Evolutionary conservation across 805 yeast species (phyloP).

Genomic region (Zygoascus biomembranicola): DNA sequence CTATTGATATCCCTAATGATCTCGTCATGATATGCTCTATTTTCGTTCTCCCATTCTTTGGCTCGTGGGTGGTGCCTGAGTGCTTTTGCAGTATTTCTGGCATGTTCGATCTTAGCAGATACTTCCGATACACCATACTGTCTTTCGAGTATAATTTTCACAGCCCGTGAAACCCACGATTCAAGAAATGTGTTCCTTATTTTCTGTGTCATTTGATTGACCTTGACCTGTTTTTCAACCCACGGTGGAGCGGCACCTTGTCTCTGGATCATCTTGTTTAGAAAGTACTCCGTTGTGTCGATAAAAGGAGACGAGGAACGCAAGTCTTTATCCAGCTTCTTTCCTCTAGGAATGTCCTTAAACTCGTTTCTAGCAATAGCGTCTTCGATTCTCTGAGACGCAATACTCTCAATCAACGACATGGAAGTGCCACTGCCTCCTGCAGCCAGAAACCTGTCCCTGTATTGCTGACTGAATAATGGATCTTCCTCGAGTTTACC

Average conservation of each 20-base stretch:
- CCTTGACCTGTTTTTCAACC: constrained; percentile 69
- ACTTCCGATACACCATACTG: background rate
- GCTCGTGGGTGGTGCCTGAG: background rate
- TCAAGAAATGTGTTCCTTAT: constrained; percentile 35
- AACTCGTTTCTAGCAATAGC: constrained; percentile 68
- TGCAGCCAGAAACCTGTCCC: constrained; percentile 38
- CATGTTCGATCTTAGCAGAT: background rate
- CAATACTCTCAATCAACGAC: constrained; percentile 46
- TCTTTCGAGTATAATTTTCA: background rate
- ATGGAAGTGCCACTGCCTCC: constrained; percentile 25
- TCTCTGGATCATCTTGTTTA: constrained; percentile 61
- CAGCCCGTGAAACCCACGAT: constrained; percentile 4
- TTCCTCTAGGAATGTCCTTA: constrained; percentile 54
- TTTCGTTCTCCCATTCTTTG: constrained; percentile 33
- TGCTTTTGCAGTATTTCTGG: background rate
- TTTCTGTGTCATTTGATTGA: constrained; percentile 37
- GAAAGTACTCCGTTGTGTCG: constrained; percentile 66
- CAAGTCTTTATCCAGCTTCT: constrained; percentile 38
- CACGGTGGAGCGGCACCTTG: constrained; percentile 86
- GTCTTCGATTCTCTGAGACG: constrained; percentile 69
- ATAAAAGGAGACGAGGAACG: constrained; percentile 44
- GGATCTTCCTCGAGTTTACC: constrained; percentile 27
- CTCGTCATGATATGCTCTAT: constrained; percentile 27
- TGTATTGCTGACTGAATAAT: constrained; percentile 49
- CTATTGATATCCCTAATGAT: constrained; percentile 38